Base-by-base conservation (phyloP, 108 stramenopile genomes). In the Halocafeteria seosinensis region DNA sequence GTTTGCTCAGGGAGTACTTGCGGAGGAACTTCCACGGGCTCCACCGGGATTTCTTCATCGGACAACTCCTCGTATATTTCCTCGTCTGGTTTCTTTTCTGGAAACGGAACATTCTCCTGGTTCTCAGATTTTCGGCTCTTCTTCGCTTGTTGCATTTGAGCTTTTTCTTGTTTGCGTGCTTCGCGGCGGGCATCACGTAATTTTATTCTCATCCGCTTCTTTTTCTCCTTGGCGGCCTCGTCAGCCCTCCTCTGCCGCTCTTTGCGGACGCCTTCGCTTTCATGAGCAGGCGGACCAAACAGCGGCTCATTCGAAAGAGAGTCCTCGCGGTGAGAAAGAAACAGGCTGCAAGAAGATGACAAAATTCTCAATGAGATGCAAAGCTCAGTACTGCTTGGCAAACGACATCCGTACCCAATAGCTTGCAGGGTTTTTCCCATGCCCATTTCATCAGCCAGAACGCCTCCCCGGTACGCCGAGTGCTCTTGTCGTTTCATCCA, bases 401-500 rank as follows among this genome's bases (percentile, higher is more conserved):
- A 37, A 31, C 50, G 78, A 34, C 67, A 71, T 26, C 94, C 88
- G 28, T 85, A 76, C 25, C 83, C 75, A 57, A 98, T 94, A 3
- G 93, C 90, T 73, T 98, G 94, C 9, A 95, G 64, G 12, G 91
- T 95, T 57, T 95, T 75, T 34, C 77, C 74, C 66, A 71, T 51
- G 11, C 64, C 70, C 81, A 82, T 78, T 51, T 89, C 88, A 61
- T 97, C 93, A 2, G 90, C 92, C 27, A 98, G 53, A 24, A 98
- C 87, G 0, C 94, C 97, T 30, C 94, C 94, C 21, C 76, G 67
- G 37, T 88, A 58, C 28, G 76, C 73, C 28, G 60, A 62, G 36
- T 31, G 36, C 71, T 95, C 90, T 71, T 88, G 90, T 51, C 81
- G 74, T 34, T 78, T 60, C 88, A 96, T 88, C 94, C 91, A 96